Evolutionary conservation across 768 basidiomycete genomes (phyloP), one percentile per base, ranked within the genome.

Genomic region (Boletus rubescentipes): DNA sequence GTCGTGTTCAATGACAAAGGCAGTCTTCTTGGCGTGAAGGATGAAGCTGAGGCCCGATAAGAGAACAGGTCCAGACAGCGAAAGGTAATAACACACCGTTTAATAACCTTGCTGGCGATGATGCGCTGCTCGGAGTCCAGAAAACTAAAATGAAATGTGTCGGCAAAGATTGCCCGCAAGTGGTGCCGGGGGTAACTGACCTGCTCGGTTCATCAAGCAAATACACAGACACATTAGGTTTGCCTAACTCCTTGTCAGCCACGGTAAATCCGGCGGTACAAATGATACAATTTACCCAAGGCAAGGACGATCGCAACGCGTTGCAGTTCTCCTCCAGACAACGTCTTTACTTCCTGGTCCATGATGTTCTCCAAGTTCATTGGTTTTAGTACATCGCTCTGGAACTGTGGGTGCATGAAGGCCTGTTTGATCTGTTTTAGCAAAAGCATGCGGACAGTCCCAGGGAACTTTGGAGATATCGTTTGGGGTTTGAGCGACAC

Each of bases 401-500:
- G 91, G 88, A 99, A 99, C 73, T 98, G 97, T n/a, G 95, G 89
- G 71, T 97, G 94, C 94, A 98, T 96, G 75, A 97, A 98, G 30
- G 93, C 85, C 20, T 82, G 79, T 75, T 96, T 95, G 76, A 98
- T 97, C 73, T 89, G 85, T 77, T 97, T 98, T 46, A 99, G 67
- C 53, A 99, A 74, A 57, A 99, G 76, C 90, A 92, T 90, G 64
- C 96, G 86, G 36, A 99, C 97, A n/a, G 87, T 89, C 58, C 97
- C 97, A 0, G 89, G 87, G 84, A 98, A 98, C 73, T 92, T 96
- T 42, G 96, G 96, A 35, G 94, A 93, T 72, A 98, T 98, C 43
- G 94, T 93, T 76, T 99, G 97, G 2, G 97, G 97, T 77, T 99
- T 99, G 66, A 98, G 79, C 20, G 93, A 96, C n/a, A 98, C 93